These are phyloP conservation scores for Bjerkandera adusta DNA, from an alignment of 1,284 basidiomycete genomes.

Conservation along the genomic window DNA sequence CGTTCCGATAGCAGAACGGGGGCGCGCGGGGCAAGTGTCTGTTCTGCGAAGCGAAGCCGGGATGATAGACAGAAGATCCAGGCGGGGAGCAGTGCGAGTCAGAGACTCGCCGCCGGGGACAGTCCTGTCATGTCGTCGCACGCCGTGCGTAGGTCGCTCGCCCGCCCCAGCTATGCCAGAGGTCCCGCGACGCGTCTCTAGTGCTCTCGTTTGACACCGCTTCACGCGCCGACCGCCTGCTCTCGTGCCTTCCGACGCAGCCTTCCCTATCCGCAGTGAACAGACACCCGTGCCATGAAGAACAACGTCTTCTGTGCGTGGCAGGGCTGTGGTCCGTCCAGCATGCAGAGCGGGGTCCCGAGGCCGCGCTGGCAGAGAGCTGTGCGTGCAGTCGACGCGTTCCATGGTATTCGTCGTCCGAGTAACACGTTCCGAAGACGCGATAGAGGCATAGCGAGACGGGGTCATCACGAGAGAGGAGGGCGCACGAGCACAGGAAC, in stretches of 20 bases:
- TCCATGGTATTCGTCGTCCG: slow-evolving; percentile 16
- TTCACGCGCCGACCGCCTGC: slow-evolving; percentile 16
- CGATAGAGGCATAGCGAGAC: slow-evolving; percentile 31
- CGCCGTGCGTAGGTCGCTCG: slow-evolving; percentile 2
- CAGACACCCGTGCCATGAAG: slow-evolving; percentile 14
- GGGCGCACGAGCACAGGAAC: slow-evolving; percentile 11
- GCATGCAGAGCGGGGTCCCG: slow-evolving; percentile 37
- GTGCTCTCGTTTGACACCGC: slow-evolving; percentile 29
- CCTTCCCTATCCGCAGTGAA: slow-evolving; percentile 33
- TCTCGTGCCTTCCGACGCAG: slow-evolving; percentile 45
- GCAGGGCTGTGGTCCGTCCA: neutral
- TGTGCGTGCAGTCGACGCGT: slow-evolving; percentile 31
- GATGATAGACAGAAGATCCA: neutral
- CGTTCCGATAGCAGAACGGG: neutral
- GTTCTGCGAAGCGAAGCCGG: neutral
- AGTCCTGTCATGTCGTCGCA: neutral
- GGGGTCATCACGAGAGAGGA: slow-evolving; percentile 35
- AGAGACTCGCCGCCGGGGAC: neutral
- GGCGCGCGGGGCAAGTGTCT: neutral
- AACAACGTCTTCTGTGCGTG: slow-evolving; percentile 7
- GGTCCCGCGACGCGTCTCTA: slow-evolving; percentile 48
- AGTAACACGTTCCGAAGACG: slow-evolving; percentile 45
- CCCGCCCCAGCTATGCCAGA: slow-evolving; percentile 14
- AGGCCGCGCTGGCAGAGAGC: slow-evolving; percentile 44
- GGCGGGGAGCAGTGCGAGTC: neutral